Evolutionary conservation across 2,329 filamentous ascomycete species (phyloP), one percentile per base, ranked within the genome.

Genomic region (Ceratocystis diversiconidia): DNA sequence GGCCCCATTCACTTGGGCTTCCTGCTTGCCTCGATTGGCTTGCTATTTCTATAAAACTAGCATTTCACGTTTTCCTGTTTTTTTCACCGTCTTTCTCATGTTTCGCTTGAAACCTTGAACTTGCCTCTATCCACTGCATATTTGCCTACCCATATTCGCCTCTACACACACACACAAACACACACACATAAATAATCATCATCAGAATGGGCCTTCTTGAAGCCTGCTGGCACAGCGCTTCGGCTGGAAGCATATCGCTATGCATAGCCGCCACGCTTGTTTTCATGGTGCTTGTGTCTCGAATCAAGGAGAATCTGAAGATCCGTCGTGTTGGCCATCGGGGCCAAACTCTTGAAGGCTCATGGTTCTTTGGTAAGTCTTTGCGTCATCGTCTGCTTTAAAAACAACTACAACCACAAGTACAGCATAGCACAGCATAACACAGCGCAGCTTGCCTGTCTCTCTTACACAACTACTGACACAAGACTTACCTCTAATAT

Each of bases 251-350:
- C 50, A n/a, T 57, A 10, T 28, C n/a, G 32, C 50, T 64, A 7
- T 64, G 50, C 55, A 3, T 59, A n/a, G 17, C 55, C 10, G 55
- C 17, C 5, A 30, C 28, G 15, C 55, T 59, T 17, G 28, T 25
- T 10, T 2, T 59, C 6, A 30, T n/a, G 15, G 19, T 59, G 28
- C 28, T 59, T 36, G 28, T 19, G 28, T 32, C 55, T 30, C 30
- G 55, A 59, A 7, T 66, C 82, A 0, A 76, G 77, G 55, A 78
- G 82, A 83, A 70, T 70, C 76, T 69, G 10, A 3, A 43, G 15
- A 65, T 65, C 52, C 55, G 63, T 22, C 63, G 55, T 61, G 36
- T 66, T 17, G 63, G 63, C 43, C 19, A 32, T 30, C 55, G 52
- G 12, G 63, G 36, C 32, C 65, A 57, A 5, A 57, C 12, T 3